phyloP scores from a whole-genome alignment of 306 rosid genomes.

The Acacia confusa region DNA sequence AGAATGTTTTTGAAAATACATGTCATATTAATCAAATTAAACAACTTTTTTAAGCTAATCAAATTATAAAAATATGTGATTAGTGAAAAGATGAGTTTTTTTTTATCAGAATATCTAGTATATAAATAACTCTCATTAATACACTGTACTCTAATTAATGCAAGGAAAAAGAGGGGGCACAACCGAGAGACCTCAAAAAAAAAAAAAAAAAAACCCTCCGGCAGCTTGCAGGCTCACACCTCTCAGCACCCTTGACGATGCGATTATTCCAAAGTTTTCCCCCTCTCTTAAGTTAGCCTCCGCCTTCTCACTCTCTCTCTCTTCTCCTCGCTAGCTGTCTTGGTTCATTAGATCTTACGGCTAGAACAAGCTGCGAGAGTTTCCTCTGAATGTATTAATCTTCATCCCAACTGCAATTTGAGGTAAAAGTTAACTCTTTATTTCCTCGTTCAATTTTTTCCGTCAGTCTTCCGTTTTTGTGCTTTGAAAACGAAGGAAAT shows the following conservation, averaged over 20 bases:
- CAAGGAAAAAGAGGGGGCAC: no score
- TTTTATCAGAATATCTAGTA: no score
- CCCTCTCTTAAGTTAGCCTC: not conserved
- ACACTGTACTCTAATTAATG: no score
- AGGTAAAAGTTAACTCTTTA: not conserved
- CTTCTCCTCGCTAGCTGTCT: not conserved
- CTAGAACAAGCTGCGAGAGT: not conserved
- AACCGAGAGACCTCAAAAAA: no score
- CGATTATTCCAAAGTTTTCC: slow-evolving; percentile 5
- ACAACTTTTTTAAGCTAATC: no score
- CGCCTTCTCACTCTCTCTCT: not conserved
- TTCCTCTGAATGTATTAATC: not conserved
- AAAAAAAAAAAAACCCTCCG: not conserved
- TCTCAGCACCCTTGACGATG: not conserved
- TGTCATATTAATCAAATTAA: no score
- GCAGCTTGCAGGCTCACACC: not conserved
- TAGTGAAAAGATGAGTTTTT: no score
- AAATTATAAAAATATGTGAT: no score
- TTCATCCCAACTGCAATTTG: not conserved
- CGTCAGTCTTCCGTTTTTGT: not conserved
- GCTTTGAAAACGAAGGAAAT: not conserved
- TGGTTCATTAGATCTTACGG: slow-evolving; percentile 15
- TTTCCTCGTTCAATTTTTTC: not conserved
- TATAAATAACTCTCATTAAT: no score
- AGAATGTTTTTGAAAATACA: no score